Base-by-base conservation (phyloP, 331 rosid species). In the Quercus phellos region DNA sequence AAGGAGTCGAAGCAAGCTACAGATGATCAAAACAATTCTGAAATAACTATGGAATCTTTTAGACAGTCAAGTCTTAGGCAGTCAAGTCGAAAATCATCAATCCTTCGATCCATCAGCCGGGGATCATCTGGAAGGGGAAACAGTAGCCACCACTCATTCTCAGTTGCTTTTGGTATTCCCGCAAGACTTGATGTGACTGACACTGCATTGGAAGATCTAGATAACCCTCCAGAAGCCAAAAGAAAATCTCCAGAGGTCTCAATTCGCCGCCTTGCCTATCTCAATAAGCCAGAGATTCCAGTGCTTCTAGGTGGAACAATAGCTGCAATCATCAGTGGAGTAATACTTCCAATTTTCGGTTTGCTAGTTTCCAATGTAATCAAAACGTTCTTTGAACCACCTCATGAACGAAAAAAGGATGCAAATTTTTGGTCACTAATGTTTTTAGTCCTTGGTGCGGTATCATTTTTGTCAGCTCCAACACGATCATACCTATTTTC, bases 261-360 rank as follows among this genome's bases (percentile, higher is more conserved):
- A 0, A 80, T 93, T 19, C 56, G 83, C 70, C 98, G 97, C 87
- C 91, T 93, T 51, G 96, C 91, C 71, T 76, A 88, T 83, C 92
- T 91, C 30, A 93, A 93, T 92, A 93, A 93, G 86, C 97, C 98
- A 34, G 98, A 93, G 91, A 90, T 93, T 63, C 98, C 90, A 5
- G 87, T 83, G 51, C 85, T 93, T 51, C 14, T 93, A 5, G n/a
- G 90, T 70, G 97, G 98, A 79, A 76, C 88, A 24, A 5, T 87
- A 19, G 97, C 90, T 59, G 96, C 97, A 64, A 56, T 73, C 51
- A 77, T 72, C 70, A 89, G 87, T 17, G 98, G 98, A 35, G 88
- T 84, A 26, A 79, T 93, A 59, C 60, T 90, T 60, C 98, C 98
- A 61, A 67, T 89, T 77, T 91, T 89, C 12, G 96, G 96, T 0